Base-by-base conservation (phyloP, 352 stramenopile genomes). In the Pythium phragmitis region DNA sequence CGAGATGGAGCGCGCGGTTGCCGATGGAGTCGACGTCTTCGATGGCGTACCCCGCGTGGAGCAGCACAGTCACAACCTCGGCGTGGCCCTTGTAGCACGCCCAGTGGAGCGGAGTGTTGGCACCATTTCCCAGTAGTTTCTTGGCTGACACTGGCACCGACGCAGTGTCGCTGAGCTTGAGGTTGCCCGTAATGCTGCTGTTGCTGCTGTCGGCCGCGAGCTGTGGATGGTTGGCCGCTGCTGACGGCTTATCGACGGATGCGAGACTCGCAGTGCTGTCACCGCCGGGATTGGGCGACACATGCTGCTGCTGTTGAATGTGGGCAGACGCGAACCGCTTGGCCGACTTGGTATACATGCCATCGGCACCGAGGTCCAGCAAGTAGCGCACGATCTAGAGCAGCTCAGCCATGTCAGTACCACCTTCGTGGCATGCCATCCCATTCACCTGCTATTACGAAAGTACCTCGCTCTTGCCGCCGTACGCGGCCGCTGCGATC, bases 21-120 rank as follows among this genome's bases (percentile, higher is more conserved):
- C 85, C 87, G 21, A 84, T 76, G 13, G 77, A 69, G 62, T 96
- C 85, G 9, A 67, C 68, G 60, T 83, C 81, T 66, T 92, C 82
- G 14, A 80, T 67, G 9, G 73, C 79, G 63, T 89, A 94, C 16
- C 82, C 85, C 26, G 74, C 76, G 45, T 83, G 79, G 23, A 96
- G 66, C 23, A 96, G 70, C 42, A 90, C 67, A 11, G 72, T 75
- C 21, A 92, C 80, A 26, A 90, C 77, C 62, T 88, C 72, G 36
- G 70, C 57, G 47, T 94, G 82, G 19, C 84, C 85, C 51, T 87
- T 88, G 70, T 96, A 96, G 70, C 82, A 88, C n/a, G 85, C 82
- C 87, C 87, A 96, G 58, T 96, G 87, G 41, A 96, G 67, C 12
- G 87, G 87, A 12, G 84, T 94, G 56, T 91, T 92, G 51, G 68